Percentiles rank a stretch among this genome's conserved stretches.
These are phyloP conservation scores for Pleurotus djamor DNA, from an alignment of 768 basidiomycete species.

Conservation along the genomic window DNA sequence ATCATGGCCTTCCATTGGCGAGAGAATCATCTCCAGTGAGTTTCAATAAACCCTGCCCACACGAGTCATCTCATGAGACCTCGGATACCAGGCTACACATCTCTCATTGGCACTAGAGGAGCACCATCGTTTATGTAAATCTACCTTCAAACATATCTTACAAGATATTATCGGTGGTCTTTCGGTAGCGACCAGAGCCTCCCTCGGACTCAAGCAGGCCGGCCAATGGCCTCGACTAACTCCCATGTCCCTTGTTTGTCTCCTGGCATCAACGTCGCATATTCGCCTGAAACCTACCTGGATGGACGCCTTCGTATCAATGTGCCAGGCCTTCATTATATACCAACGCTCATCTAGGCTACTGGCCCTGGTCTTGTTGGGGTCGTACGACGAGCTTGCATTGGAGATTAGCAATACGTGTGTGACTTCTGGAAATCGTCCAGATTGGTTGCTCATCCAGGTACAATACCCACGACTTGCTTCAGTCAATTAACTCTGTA, in stretches of 20 bases:
- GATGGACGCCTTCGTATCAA: constrained; percentile 20
- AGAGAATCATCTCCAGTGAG: too few species aligned
- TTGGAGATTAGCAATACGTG: constrained; percentile 22
- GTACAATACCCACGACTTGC: constrained; percentile 14
- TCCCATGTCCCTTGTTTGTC: constrained; percentile 22
- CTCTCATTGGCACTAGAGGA: background rate
- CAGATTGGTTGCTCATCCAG: constrained; percentile 46
- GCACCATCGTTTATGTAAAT: background rate
- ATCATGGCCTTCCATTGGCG: too few species aligned
- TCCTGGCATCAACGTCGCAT: constrained; percentile 21
- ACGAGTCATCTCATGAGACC: background rate
- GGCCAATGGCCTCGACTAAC: constrained; percentile 37
- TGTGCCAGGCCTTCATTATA: constrained; percentile 25
- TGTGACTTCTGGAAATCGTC: constrained; percentile 13
- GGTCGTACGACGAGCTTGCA: constrained; percentile 25
- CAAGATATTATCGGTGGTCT: background rate
- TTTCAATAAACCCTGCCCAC: too few species aligned
- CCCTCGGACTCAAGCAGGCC: background rate
- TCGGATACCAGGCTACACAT: background rate
- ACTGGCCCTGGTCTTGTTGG: constrained; percentile 16
- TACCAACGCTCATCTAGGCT: constrained; percentile 36
- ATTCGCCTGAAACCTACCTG: constrained; percentile 20
- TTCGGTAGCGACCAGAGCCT: background rate
- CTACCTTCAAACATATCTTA: background rate
- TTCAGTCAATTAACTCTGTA: background rate